phyloP scores from a whole-genome alignment of 371 early-diverging fungal species.

The Lichtheimia hyalospora region DNA sequence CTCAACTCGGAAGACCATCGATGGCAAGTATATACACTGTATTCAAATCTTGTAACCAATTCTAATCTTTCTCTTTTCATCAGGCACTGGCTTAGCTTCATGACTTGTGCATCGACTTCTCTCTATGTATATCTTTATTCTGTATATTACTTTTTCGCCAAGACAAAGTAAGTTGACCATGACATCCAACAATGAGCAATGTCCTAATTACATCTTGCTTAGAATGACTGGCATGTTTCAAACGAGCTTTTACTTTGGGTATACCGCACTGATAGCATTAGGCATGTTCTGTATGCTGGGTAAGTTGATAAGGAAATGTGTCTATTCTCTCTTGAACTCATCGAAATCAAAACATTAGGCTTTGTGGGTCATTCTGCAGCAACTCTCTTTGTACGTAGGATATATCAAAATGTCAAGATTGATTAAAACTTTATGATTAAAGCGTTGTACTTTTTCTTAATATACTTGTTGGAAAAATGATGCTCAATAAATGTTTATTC shows the following conservation, averaged over 20 bases:
- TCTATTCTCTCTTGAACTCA: not conserved
- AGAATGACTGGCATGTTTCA: slow-evolving; percentile 87
- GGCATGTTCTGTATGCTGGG: slow-evolving; percentile 74
- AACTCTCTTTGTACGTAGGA: slow-evolving; percentile 65
- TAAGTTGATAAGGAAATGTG: slow-evolving; percentile 11
- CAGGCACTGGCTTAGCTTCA: slow-evolving; percentile 83
- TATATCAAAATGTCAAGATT: slow-evolving; percentile 76
- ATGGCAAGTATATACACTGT: slow-evolving; percentile 48
- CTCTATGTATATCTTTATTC: slow-evolving; percentile 81
- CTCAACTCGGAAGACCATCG: slow-evolving; percentile 86
- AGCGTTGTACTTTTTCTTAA: too few species aligned
- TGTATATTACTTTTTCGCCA: slow-evolving; percentile 73
- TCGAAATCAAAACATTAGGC: slow-evolving; percentile 18
- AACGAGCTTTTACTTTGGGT: slow-evolving; percentile 81
- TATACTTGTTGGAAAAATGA: too few species aligned
- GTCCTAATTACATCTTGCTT: not conserved
- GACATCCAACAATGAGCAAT: not conserved
- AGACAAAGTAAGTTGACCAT: slow-evolving; percentile 62
- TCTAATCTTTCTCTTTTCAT: not conserved
- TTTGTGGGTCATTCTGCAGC: slow-evolving; percentile 68
- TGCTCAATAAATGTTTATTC: too few species aligned
- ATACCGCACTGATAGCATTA: slow-evolving; percentile 68
- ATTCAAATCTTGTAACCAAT: not conserved
- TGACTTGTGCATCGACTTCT: slow-evolving; percentile 77
- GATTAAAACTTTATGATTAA: too few species aligned